These are phyloP conservation scores for Helminthosporium solani DNA, from an alignment of 2,329 filamentous ascomycete species.

Conservation along the genomic window DNA sequence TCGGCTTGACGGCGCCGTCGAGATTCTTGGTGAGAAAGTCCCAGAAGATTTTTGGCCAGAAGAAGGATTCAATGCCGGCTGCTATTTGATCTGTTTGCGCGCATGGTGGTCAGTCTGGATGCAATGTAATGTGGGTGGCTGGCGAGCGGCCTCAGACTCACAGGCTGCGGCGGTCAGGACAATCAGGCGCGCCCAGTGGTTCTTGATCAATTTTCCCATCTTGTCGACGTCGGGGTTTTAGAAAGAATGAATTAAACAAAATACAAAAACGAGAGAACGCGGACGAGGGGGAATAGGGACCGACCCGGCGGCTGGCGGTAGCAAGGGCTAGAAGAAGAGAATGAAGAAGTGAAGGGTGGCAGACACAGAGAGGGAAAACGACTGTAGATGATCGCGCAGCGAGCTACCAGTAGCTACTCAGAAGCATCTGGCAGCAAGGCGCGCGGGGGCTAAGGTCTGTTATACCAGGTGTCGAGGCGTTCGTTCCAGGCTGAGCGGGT, in stretches of 20 bases:
- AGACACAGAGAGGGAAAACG: constrained; percentile 18
- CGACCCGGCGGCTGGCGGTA: constrained; percentile 21
- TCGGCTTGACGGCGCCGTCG: constrained; percentile 78
- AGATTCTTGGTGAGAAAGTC: constrained; percentile 92
- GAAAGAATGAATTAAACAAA: constrained; percentile 22
- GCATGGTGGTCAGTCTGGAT: no score
- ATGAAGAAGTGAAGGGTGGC: constrained; percentile 10
- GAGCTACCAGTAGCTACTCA: constrained; percentile 43
- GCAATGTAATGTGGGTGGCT: not conserved
- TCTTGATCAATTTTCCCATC: constrained; percentile 99
- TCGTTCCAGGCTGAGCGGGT: constrained; percentile 2
- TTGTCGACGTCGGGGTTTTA: constrained; percentile 8
- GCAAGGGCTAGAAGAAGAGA: not conserved
- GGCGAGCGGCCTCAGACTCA: constrained; percentile 47
- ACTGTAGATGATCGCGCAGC: constrained; percentile 26
- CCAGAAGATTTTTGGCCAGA: constrained; percentile 99
- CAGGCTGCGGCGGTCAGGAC: constrained; percentile 79
- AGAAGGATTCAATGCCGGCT: constrained; percentile 81
- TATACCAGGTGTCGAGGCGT: constrained; percentile 33
- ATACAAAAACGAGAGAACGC: no score
- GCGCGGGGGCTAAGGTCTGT: constrained; percentile 31
- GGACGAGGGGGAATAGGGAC: constrained; percentile 22
- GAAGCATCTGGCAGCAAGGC: constrained; percentile 27
- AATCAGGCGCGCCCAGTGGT: constrained; percentile 96
- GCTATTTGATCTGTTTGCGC: constrained; percentile 75